Evolutionary conservation across 2,329 filamentous ascomycete species (phyloP).

Genomic region (Thelonectria rubi): DNA sequence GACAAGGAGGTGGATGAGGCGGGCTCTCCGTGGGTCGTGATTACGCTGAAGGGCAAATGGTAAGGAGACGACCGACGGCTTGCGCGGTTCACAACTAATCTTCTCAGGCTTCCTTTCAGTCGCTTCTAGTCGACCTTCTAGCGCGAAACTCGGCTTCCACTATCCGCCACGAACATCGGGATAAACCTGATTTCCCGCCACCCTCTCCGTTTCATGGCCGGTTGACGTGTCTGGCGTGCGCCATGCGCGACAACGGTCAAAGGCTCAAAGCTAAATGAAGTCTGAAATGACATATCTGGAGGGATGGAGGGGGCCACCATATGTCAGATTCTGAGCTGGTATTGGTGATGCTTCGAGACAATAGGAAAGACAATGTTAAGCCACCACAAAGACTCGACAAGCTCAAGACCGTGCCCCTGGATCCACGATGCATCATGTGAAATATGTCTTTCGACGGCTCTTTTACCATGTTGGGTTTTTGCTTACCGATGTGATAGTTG

Average conservation of each 20-base stretch:
- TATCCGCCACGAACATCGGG: not conserved
- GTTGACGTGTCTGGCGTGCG: not conserved
- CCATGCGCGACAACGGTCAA: not conserved
- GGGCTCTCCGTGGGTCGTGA: constrained; percentile 84
- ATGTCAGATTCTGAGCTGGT: not conserved
- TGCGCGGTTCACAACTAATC: constrained; percentile 11
- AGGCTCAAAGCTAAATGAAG: not conserved
- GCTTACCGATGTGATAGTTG: not conserved
- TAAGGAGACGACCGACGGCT: constrained; percentile 52
- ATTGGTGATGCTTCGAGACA: constrained; percentile 26
- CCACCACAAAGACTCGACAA: constrained; percentile 30
- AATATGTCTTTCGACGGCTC: constrained; percentile 2
- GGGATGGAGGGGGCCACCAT: not conserved
- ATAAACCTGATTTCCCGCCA: not conserved
- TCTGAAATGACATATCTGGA: not conserved
- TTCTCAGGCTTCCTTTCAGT: constrained; percentile 45
- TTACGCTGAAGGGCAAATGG: constrained; percentile 87
- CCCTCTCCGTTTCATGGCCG: not conserved
- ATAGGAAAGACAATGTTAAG: constrained; percentile 46
- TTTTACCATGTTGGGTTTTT: not conserved
- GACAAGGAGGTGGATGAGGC: constrained; percentile 92
- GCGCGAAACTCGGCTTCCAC: not conserved
- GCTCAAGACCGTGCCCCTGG: constrained; percentile 17
- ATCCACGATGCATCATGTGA: constrained; percentile 17
- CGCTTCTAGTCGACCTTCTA: constrained; percentile 39